Percentiles rank a stretch among this genome's conserved stretches.
Evolutionary conservation across 139 green algal species (phyloP).

Genomic region (Medakamo hakoo): DNA sequence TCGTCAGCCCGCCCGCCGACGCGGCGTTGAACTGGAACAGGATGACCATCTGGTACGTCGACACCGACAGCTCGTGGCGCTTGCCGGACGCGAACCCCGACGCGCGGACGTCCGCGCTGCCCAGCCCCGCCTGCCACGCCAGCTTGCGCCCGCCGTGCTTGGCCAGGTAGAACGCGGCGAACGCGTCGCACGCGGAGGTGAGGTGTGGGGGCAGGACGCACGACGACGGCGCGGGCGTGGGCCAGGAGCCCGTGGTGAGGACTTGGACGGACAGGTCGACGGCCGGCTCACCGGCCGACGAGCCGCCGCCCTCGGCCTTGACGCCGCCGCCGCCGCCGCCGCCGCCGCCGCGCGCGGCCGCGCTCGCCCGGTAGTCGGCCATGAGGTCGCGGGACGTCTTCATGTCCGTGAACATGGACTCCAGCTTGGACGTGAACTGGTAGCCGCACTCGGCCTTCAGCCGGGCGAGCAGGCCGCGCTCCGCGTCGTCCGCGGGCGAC

Average conservation of each 20-base stretch:
- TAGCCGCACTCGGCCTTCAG: conserved; percentile 98
- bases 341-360: neutral
- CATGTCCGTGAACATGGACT: conserved; percentile 99
- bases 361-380: conserved; percentile 48
- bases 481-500: conserved; percentile 21
- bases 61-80: conserved; percentile 79
- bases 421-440: conserved; percentile 95
- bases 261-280: conserved; percentile 79
- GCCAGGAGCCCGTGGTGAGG: conserved; percentile 91
- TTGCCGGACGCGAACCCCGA: conserved; percentile 38
- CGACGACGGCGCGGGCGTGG: conserved; percentile 30
- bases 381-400: conserved; percentile 75
- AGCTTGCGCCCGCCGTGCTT: conserved; percentile 66
- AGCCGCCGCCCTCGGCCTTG: neutral
- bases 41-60: conserved; percentile 81
- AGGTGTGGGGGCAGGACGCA: conserved; percentile 76
- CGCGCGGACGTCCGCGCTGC: conserved; percentile 72
- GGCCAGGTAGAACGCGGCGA: conserved; percentile 70
- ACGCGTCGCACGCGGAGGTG: conserved; percentile 50
- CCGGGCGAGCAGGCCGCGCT: conserved; percentile 86
- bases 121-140: conserved; percentile 93
- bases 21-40: conserved; percentile 90
- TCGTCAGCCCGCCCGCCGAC: conserved; percentile 33
- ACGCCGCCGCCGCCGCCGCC: neutral
- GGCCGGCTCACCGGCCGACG: neutral